Base-by-base conservation (phyloP, 140 eudicot genomes). In the Cichorium intybus region DNA sequence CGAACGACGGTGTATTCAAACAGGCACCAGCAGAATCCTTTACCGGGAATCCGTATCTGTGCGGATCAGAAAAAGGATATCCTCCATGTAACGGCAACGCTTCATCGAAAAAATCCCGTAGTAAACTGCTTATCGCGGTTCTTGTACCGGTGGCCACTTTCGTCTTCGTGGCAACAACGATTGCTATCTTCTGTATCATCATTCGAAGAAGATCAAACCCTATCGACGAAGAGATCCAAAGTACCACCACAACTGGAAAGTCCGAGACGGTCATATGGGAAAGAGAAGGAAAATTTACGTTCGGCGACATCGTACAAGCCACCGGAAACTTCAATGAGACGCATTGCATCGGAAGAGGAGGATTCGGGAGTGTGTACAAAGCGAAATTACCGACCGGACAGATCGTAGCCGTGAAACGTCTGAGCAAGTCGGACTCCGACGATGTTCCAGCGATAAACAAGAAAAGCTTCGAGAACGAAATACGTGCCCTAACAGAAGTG, bases 321-420 rank as follows among this genome's bases (percentile, higher is more conserved):
- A 93, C 99, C 41, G 88, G 74, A 56, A 70, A 88, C 80, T 93
- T 93, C 68, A 72, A 48, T 27, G 94, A 83, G 6, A 60, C 41
- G 68, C 73, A 77, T 60, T 83, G 94, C 78, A 88, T 93, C 17
- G 97, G 99, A 14, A 85, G 43, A 78, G 99, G 99, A 56, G 95
- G 94, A 15, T 88, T 88, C 51, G 95, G 99, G 28, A 88, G 80
- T 10, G 99, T 93, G 27, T 93, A 85, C 65, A 88, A 65, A 76
- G 97, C 97, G 20, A 68, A 68, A 12, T 62, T 93, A 65, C 56
- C 73, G 6, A 77, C 60, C 33, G 95, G 97, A 15, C 88, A 85
- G 49, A 69, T 66, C 3, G 87, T 86, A 45, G 99, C 95, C 2
- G 94, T 88, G 26, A 93, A 93, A 68, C 80, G 69, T 73, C 83